Evolutionary conservation across 352 stramenopile species (phyloP).

Genomic region (Globisporangium mamillatum): DNA sequence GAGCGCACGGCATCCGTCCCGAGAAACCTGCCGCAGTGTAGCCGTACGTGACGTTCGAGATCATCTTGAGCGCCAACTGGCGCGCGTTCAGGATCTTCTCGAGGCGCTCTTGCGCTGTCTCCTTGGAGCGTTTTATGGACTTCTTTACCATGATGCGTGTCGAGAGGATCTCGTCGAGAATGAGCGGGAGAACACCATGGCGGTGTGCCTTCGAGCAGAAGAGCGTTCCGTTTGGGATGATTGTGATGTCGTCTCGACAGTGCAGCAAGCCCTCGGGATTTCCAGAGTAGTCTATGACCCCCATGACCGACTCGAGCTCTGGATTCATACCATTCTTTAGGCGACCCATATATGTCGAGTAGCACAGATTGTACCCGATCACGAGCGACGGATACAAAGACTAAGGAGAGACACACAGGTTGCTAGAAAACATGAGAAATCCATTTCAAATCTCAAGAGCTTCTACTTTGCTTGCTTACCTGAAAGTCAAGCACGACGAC

Average conservation of each 20-base stretch:
- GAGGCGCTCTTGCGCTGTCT: conserved; percentile 55
- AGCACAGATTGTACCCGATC: conserved; percentile 99
- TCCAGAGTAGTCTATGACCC: conserved; percentile 54
- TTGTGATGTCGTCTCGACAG: conserved; percentile 50
- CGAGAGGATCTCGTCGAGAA: conserved; percentile 94
- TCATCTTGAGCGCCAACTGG: conserved; percentile 97
- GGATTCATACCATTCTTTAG: conserved; percentile 76
- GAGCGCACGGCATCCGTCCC: conserved; percentile 94
- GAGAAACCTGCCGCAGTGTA: conserved; percentile 99
- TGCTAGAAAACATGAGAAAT: neutral
- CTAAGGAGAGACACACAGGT: conserved; percentile 24
- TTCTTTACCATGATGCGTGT: conserved; percentile 99
- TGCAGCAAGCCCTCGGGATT: conserved; percentile 41
- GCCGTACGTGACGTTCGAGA: conserved; percentile 99
- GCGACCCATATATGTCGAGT: conserved; percentile 94
- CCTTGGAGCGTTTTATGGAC: conserved; percentile 91
- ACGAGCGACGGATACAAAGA: conserved; percentile 99
- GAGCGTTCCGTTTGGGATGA: conserved; percentile 93
- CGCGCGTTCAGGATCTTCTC: conserved; percentile 75
- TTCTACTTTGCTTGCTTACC: conserved; percentile 20
- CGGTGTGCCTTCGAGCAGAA: conserved; percentile 93
- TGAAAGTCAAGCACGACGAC: conserved; percentile 99
- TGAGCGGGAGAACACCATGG: conserved; percentile 95
- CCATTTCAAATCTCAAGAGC: neutral
- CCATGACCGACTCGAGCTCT: conserved; percentile 62